These are phyloP conservation scores for Colletotrichum horii DNA, from an alignment of 2,329 filamentous ascomycete species.

Conservation along the genomic window DNA sequence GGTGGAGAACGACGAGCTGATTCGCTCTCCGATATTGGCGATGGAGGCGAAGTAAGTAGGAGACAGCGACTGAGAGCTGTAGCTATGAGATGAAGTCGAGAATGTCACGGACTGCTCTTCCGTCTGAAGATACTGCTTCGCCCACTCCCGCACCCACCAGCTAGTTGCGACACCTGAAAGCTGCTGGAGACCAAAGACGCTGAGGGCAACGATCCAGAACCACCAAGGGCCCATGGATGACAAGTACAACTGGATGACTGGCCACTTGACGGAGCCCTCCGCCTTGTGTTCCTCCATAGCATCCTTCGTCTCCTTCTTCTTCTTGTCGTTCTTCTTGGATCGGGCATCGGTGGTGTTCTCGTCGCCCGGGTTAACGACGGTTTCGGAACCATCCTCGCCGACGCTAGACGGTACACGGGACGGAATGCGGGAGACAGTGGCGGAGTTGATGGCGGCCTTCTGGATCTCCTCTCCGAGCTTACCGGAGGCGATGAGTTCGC, in stretches of 20 bases:
- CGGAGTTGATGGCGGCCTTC: slow-evolving; percentile 74
- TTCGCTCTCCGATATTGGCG: slow-evolving; percentile 38
- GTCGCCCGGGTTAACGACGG: slow-evolving; percentile 58
- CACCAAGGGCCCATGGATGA: slow-evolving; percentile 93
- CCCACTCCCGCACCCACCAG: slow-evolving; percentile 94
- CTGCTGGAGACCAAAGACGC: slow-evolving; percentile 84
- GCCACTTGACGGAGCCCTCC: slow-evolving; percentile 85
- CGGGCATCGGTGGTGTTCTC: slow-evolving; percentile 53
- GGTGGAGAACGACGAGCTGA: slow-evolving; percentile 37
- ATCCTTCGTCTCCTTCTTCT: slow-evolving; percentile 53
- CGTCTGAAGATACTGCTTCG: slow-evolving; percentile 78
- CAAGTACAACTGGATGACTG: slow-evolving; percentile 86
- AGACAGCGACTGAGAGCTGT: slow-evolving; percentile 37
- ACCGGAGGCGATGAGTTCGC: slow-evolving; percentile 84
- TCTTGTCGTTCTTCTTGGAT: slow-evolving; percentile 51
- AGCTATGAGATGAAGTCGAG: slow-evolving; percentile 39
- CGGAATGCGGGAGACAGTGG: slow-evolving; percentile 72
- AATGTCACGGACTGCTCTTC: slow-evolving; percentile 38
- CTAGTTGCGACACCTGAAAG: slow-evolving; percentile 86
- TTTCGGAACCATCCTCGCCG: slow-evolving; percentile 65
- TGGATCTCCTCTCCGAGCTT: slow-evolving; percentile 85
- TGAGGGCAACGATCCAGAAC: slow-evolving; percentile 82
- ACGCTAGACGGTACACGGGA: slow-evolving; percentile 81
- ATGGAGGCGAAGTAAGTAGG: slow-evolving; percentile 45
- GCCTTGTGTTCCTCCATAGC: slow-evolving; percentile 79